Base-by-base conservation (phyloP, 2,329 filamentous ascomycete genomes). In the Septoria petroselini region DNA sequence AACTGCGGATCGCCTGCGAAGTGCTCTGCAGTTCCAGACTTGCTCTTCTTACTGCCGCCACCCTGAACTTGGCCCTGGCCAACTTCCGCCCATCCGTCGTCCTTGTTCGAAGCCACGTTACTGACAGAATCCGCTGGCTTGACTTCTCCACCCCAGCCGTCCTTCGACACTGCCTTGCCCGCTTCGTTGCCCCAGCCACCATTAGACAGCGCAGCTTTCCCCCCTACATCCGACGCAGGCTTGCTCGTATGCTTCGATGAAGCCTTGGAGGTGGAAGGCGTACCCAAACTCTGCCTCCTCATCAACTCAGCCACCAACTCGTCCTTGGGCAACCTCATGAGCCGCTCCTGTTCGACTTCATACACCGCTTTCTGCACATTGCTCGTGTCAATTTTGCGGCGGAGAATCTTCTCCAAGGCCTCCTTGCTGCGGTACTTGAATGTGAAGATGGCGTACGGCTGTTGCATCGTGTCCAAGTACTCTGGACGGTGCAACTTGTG, bases 361-460 rank as follows among this genome's bases (percentile, higher is more conserved):
- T 57, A 14, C 1, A 53, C 50, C 12, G 61, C 53, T 25, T 55
- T 41, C 42, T 56, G 42, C 12, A 53, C 47, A 14, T 61, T 62
- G 29, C 53, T 62, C 9, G 41, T 54, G 17, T 58, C 50, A 31
- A 66, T 57, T 15, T 58, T 61, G 8, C 54, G 50, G 12, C 56
- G 58, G 14, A 72, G 58, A 25, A 73, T 65, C 34, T 62, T 55
- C 53, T 67, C 62, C 25, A 76, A 56, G 12, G 62, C 58, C 29
- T 54, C 57, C 43, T 52, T 60, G 44, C 64, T 68, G 2, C 73
- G 67, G 50, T 75, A 76, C 45, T 72, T 72, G 67, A 76, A 76
- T n/a, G 67, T 66, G 58, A 76, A 76, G 8, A 76, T 69, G 0
- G 73, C 74, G 50, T 73, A 76, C 18, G 71, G 70, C 38, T 55